phyloP scores from a whole-genome alignment of 192 early-diverging fungal species.

The Ambispora gerdemannii region DNA sequence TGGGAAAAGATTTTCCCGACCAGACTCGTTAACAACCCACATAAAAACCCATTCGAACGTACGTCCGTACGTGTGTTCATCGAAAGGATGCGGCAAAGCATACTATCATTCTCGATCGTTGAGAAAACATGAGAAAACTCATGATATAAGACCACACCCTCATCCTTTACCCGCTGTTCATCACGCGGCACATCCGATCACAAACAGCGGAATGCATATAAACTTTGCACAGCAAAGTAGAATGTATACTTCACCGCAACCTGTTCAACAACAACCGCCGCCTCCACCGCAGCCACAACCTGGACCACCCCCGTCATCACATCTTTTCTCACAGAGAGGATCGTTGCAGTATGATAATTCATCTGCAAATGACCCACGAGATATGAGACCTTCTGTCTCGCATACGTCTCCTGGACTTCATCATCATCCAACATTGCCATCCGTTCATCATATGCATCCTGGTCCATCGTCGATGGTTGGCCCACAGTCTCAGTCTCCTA shows the following conservation, averaged over 20 bases:
- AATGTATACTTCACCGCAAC: conserved; percentile 6
- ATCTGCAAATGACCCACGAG: background rate
- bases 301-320: background rate
- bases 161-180: conserved; percentile 25
- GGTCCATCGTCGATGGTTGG: background rate
- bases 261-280: background rate
- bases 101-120: conserved; percentile 63
- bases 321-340: background rate
- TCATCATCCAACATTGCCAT: background rate
- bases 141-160: conserved; percentile 34
- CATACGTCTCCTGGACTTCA: background rate
- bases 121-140: conserved; percentile 58
- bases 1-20: conserved; percentile 47
- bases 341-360: background rate
- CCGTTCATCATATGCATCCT: conserved; percentile 19
- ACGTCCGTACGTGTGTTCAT: conserved; percentile 52
- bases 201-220: conserved; percentile 16
- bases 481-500: background rate
- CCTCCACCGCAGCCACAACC: background rate
- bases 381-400: background rate
- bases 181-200: conserved; percentile 8
- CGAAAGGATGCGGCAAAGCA: conserved; percentile 53
- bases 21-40: conserved; percentile 48
- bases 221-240: conserved; percentile 12
- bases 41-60: conserved; percentile 58